A percentile compares a stretch with the other conserved stretches of the same genome.
These are phyloP conservation scores for Neofusicoccum ribis DNA, from an alignment of 2,329 filamentous ascomycete species.

Conservation along the genomic window DNA sequence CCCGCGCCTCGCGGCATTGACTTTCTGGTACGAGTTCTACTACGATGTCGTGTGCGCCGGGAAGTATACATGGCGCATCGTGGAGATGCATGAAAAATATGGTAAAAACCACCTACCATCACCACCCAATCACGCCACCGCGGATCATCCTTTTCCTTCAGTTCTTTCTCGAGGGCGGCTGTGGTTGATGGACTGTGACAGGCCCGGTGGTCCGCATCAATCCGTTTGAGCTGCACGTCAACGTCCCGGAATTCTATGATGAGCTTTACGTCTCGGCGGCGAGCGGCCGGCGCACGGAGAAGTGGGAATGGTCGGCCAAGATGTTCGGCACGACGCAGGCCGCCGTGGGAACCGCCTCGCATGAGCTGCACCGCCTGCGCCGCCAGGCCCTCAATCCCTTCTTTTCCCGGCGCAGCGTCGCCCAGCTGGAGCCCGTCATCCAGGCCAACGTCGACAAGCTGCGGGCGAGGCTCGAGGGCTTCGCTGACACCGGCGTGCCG, in stretches of 20 bases:
- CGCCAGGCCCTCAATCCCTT: constrained; percentile 36
- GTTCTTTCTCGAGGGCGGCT: too few relatives aligned
- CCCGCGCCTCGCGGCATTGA: constrained; percentile 23
- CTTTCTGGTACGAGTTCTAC: constrained; percentile 25
- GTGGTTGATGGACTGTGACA: not conserved
- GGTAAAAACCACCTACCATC: constrained; percentile 13
- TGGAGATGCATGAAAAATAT: constrained; percentile 23
- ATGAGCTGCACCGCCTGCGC: constrained; percentile 35
- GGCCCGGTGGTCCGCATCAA: constrained; percentile 29
- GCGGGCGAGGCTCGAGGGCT: constrained; percentile 19
- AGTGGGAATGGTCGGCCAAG: constrained; percentile 26
- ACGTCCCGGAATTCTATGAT: constrained; percentile 30
- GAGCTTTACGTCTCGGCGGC: constrained; percentile 33
- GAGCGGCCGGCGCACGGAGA: constrained; percentile 26
- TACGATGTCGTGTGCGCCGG: constrained; percentile 23
- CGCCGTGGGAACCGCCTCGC: constrained; percentile 26
- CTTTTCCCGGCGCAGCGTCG: constrained; percentile 33
- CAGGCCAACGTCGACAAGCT: constrained; percentile 22
- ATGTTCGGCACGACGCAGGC: constrained; percentile 31
- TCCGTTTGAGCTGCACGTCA: constrained; percentile 27
- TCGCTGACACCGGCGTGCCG: constrained; percentile 18
- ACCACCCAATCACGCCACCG: not conserved
- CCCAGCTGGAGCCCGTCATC: constrained; percentile 26
- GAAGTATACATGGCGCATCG: constrained; percentile 20
- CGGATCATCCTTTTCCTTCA: not conserved